phyloP scores from a whole-genome alignment of 164 flowering plant genomes.

The Akebia trifoliata region DNA sequence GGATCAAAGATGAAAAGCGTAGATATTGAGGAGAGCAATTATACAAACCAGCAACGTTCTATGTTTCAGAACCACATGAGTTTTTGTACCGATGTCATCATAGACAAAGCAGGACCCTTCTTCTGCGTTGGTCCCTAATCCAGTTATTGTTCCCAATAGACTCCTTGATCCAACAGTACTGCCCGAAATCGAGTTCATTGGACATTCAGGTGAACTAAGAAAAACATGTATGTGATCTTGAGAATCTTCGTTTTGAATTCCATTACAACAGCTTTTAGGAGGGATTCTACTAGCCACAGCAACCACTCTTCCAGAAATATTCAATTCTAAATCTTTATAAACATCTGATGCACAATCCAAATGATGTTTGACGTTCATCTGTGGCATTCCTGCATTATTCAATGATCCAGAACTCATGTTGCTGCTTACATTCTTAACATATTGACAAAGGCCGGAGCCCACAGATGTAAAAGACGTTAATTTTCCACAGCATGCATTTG shows the following conservation, averaged over 20 bases:
- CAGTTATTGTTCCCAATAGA: conserved; percentile 62
- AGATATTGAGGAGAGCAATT: conserved; percentile 2
- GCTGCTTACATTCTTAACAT: conserved; percentile 17
- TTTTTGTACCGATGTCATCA: conserved; percentile 52
- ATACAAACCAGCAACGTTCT: conserved; percentile 80
- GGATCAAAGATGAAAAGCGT: background rate
- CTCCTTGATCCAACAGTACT: conserved; percentile 31
- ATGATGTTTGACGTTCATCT: conserved; percentile 12
- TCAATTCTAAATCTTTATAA: conserved; percentile 72
- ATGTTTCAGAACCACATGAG: conserved; percentile 81
- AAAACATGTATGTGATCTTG: conserved; percentile 73
- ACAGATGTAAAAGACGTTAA: conserved; percentile 28
- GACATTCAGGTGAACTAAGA: conserved; percentile 41
- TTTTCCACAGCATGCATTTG: conserved; percentile 29
- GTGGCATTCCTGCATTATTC: conserved; percentile 15
- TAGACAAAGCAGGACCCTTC: conserved; percentile 81
- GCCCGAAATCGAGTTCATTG: conserved; percentile 14
- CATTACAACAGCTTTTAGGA: conserved; percentile 38
- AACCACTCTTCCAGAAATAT: conserved; percentile 66
- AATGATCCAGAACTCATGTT: conserved; percentile 13
- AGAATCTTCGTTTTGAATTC: conserved; percentile 37
- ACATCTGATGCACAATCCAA: conserved; percentile 41
- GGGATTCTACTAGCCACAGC: conserved; percentile 73
- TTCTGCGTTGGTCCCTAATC: conserved; percentile 68
- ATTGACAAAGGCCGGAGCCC: conserved; percentile 17